These are phyloP conservation scores for Zasmidium angulare DNA, from an alignment of 2,329 filamentous ascomycete genomes.

Conservation along the genomic window DNA sequence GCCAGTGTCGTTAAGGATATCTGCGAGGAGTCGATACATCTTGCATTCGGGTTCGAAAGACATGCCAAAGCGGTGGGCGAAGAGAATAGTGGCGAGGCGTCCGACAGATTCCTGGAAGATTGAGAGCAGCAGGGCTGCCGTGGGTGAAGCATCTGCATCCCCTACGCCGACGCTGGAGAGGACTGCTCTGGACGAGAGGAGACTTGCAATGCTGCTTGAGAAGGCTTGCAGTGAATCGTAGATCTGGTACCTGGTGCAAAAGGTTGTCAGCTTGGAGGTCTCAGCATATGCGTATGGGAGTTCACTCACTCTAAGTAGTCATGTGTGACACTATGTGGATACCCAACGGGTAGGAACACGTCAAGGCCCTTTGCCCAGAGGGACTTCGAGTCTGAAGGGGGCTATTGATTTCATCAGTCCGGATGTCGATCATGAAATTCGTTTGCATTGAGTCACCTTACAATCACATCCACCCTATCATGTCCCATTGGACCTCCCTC, in stretches of 20 bases:
- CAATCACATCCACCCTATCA: slow-evolving; percentile 49
- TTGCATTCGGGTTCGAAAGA: slow-evolving; percentile 89
- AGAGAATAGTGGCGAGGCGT: slow-evolving; percentile 79
- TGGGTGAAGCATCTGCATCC: slow-evolving; percentile 74
- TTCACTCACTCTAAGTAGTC: slow-evolving; percentile 75
- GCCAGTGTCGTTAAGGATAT: slow-evolving; percentile 83
- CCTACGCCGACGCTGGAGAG: slow-evolving; percentile 79
- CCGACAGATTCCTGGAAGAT: slow-evolving; percentile 81
- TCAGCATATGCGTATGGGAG: background rate
- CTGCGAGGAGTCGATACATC: slow-evolving; percentile 80
- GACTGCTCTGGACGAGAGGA: slow-evolving; percentile 79
- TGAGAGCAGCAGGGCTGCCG: slow-evolving; percentile 76
- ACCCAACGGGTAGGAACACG: slow-evolving; percentile 84
- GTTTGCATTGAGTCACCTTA: slow-evolving; percentile 26
- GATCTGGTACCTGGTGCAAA: slow-evolving; percentile 59
- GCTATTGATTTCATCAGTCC: slow-evolving; percentile 11
- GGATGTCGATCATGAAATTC: slow-evolving; percentile 16
- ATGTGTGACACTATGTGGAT: slow-evolving; percentile 77
- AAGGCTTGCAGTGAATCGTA: slow-evolving; percentile 84
- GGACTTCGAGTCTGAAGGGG: slow-evolving; percentile 22
- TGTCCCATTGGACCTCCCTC: slow-evolving; percentile 20
- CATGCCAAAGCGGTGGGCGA: slow-evolving; percentile 78
- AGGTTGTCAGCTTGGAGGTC: too few relatives aligned
- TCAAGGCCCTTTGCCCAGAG: slow-evolving; percentile 54
- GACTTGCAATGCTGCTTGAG: slow-evolving; percentile 74